Conservation (phyloP, 345 rosid genomes). For the Sisymbrium irio region DNA sequence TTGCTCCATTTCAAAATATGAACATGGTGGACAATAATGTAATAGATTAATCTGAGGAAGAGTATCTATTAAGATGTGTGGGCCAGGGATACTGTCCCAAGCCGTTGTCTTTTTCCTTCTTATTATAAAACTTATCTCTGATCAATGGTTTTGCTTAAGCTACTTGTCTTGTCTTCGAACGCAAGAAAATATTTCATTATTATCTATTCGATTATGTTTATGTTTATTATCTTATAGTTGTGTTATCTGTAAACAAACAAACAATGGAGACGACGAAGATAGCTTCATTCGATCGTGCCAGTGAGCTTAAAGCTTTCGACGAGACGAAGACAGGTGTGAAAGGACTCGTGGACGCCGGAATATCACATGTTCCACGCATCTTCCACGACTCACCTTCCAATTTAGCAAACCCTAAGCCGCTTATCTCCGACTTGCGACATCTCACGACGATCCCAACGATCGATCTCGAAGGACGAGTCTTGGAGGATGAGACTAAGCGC, state of each 20-base stretch:
- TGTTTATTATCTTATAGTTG: too few species aligned
- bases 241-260: neutral
- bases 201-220: neutral
- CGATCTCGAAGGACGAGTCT: constrained; percentile 17
- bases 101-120: neutral
- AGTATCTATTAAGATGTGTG: neutral
- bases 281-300: constrained; percentile 21
- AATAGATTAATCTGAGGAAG: neutral
- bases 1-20: constrained; percentile 30
- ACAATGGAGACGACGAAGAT: constrained; percentile 9
- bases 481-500: neutral
- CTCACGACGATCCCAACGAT: constrained; percentile 27
- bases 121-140: neutral
- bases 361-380: constrained; percentile 31
- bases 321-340: constrained; percentile 38
- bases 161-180: neutral
- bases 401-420: neutral
- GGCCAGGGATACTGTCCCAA: too few species aligned
- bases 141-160: neutral
- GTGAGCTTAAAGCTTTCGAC: constrained; percentile 38
- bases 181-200: neutral
- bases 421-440: neutral
- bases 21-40: neutral
- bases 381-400: constrained; percentile 26
- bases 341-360: constrained; percentile 37